phyloP scores from a whole-genome alignment of 129 eudicot genomes.

The Helianthus annuus region HanXRQr2.0-SUNRISE NC_035441.2:128957015-128957514 shows the following conservation, averaged over 20 bases:
- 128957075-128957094: neutral
- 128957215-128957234: conserved; percentile 98
- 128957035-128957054: neutral
- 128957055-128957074: neutral
- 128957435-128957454: conserved; percentile 32
- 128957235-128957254: conserved; percentile 99
- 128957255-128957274: conserved; percentile 97
- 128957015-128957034: neutral
- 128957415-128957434: conserved; percentile 5
- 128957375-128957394: conserved; percentile 16
- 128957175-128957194: conserved; percentile 11
- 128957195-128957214: conserved; percentile 9
- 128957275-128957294: conserved; percentile 92
- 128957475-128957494: conserved; percentile 70
- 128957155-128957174: conserved; percentile 11
- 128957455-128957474: conserved; percentile 99
- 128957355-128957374: conserved; percentile 83
- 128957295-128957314: conserved; percentile 96
- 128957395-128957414: conserved; percentile 10
- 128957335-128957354: conserved; percentile 94
- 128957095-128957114: neutral
- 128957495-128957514: conserved; percentile 56
- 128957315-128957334: conserved; percentile 95
- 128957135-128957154: conserved; percentile 10
- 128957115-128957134: neutral